phyloP scores from a whole-genome alignment of 225 moss, liverwort and hornwort species.

The Pleurozium schreberi region DNA sequence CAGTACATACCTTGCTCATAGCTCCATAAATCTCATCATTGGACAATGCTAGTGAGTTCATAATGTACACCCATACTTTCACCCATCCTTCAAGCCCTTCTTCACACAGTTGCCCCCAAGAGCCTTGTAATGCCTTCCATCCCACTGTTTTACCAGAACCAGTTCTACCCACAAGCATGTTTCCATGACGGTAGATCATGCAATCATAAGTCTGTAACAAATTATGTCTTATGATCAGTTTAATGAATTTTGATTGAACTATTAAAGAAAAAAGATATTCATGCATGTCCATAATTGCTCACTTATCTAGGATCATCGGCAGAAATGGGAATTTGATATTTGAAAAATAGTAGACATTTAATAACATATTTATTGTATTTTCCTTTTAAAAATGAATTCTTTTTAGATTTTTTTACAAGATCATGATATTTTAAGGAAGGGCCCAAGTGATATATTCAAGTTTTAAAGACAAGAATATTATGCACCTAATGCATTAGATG shows the following conservation, averaged over 20 bases:
- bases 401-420: no score
- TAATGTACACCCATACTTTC: conserved; percentile 55
- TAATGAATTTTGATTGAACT: background rate
- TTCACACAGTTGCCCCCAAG: conserved; percentile 56
- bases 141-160: conserved; percentile 74
- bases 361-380: no score
- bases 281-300: background rate
- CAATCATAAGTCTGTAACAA: conserved; percentile 59
- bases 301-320: background rate
- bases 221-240: background rate
- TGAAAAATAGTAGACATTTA: no score
- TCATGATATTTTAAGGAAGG: no score
- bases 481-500: no score
- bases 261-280: background rate
- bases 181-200: conserved; percentile 82
- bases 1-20: conserved; percentile 27
- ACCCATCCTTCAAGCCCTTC: conserved; percentile 56
- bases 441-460: no score
- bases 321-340: no score
- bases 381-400: no score
- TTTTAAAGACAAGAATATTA: no score
- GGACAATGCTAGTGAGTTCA: conserved; percentile 70
- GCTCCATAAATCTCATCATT: conserved; percentile 80
- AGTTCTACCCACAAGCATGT: conserved; percentile 70
- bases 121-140: conserved; percentile 57